A percentile compares a stretch with the other conserved stretches of the same genome.
Evolutionary conservation across 1,139 yeast species (phyloP).

Genomic region (Taphrina confusa): DNA sequence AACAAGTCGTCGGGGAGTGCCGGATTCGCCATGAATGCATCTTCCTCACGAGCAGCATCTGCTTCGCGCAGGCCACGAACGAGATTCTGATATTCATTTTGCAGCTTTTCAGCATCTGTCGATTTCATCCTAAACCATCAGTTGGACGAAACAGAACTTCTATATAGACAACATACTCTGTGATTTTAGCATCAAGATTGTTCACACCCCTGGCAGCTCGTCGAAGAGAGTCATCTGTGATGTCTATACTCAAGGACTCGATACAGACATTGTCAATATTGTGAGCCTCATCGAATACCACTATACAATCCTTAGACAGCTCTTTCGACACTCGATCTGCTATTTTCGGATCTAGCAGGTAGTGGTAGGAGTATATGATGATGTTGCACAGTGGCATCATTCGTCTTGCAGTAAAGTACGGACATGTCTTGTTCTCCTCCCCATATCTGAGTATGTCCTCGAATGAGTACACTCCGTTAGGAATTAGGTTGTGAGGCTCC

Average conservation of each 20-base stretch:
- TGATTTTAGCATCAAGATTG: slow-evolving; percentile 70
- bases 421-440: slow-evolving; percentile 78
- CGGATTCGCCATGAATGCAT: slow-evolving; percentile 82
- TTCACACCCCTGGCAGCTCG: slow-evolving; percentile 82
- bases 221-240: slow-evolving; percentile 77
- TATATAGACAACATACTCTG: slow-evolving; percentile 49
- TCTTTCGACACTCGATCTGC: slow-evolving; percentile 94
- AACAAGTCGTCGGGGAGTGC: slow-evolving; percentile 79
- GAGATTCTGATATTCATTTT: slow-evolving; percentile 84
- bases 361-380: slow-evolving; percentile 93
- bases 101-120: slow-evolving; percentile 78
- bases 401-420: slow-evolving; percentile 95
- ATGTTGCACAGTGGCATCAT: slow-evolving; percentile 96
- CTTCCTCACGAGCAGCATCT: slow-evolving; percentile 73
- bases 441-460: slow-evolving; percentile 79
- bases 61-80: slow-evolving; percentile 86
- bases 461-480: slow-evolving; percentile 91
- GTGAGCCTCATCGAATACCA: slow-evolving; percentile 97
- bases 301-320: slow-evolving; percentile 85
- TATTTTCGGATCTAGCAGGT: slow-evolving; percentile 91
- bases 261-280: slow-evolving; percentile 95
- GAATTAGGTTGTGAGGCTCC: slow-evolving; percentile 85
- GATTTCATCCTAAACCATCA: slow-evolving; percentile 55
- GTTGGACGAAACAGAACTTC: too few relatives aligned
- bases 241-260: slow-evolving; percentile 86